Conservation (phyloP, 2,329 filamentous ascomycete genomes). For the Purpureocillium lavendulum region DNA sequence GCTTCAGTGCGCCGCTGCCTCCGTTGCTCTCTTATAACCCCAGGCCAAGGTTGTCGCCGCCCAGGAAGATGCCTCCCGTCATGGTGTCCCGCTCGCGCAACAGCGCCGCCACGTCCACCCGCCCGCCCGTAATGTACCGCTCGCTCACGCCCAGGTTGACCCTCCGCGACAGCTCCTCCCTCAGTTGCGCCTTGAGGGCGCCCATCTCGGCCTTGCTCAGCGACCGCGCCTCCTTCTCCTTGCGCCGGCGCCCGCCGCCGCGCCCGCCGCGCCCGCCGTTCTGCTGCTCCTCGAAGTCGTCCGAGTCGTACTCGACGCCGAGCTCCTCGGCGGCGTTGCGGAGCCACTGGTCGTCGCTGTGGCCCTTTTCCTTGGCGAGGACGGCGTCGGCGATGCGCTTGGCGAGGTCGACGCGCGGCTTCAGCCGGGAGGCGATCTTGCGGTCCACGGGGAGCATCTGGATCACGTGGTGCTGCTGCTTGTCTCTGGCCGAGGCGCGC, state of each 20-base stretch:
- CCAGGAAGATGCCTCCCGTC: conserved; percentile 23
- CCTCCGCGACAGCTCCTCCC: conserved; percentile 58
- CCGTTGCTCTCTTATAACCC: conserved; percentile 15
- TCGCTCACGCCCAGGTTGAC: conserved; percentile 86
- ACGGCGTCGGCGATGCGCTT: conserved; percentile 78
- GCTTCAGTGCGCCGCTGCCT: no score
- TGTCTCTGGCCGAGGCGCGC: conserved; percentile 36
- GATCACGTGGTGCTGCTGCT: conserved; percentile 51
- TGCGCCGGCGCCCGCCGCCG: conserved; percentile 64
- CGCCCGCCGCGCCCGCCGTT: conserved; percentile 56
- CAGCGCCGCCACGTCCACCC: conserved; percentile 74
- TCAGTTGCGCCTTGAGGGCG: conserved; percentile 62
- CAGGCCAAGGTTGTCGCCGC: conserved; percentile 30
- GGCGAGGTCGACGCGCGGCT: conserved; percentile 69
- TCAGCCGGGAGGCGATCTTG: conserved; percentile 66
- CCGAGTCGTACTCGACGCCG: conserved; percentile 87
- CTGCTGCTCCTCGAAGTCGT: conserved; percentile 67
- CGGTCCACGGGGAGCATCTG: conserved; percentile 77
- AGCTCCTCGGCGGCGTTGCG: conserved; percentile 80
- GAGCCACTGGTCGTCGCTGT: conserved; percentile 78
- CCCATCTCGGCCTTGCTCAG: conserved; percentile 68
- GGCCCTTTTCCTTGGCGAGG: conserved; percentile 80
- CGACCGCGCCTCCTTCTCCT: conserved; percentile 60
- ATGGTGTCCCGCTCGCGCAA: conserved; percentile 48
- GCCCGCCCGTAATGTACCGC: conserved; percentile 72